Evolutionary conservation across 2,329 filamentous ascomycete genomes (phyloP).

Genomic region (Penicillium brasilianum): DNA sequence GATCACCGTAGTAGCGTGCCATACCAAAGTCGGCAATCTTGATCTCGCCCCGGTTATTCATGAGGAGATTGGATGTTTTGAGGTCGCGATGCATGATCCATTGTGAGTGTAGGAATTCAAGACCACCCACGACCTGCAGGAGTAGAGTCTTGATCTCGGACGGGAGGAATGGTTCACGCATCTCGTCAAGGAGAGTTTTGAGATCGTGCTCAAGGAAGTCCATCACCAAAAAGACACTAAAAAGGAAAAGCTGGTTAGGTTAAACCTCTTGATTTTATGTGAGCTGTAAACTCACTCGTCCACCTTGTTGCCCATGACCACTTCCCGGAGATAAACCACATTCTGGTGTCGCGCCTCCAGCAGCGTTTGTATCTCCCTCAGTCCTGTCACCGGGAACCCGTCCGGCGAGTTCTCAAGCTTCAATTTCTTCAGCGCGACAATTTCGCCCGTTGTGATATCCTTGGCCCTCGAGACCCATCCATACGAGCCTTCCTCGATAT

Average conservation of each 20-base stretch:
- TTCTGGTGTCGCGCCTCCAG: conserved; percentile 80
- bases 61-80: conserved; percentile 90
- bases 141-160: conserved; percentile 93
- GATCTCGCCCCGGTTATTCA: conserved; percentile 92
- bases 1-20: conserved; percentile 85
- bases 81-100: conserved; percentile 94
- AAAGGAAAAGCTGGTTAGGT: conserved; percentile 19
- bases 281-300: conserved; percentile 56
- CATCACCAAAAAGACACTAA: conserved; percentile 89
- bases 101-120: conserved; percentile 82
- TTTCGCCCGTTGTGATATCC: conserved; percentile 72
- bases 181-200: conserved; percentile 88
- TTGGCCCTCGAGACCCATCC: conserved; percentile 88
- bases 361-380: conserved; percentile 92
- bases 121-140: conserved; percentile 77
- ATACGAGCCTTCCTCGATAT: conserved; percentile 97
- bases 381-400: conserved; percentile 87
- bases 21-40: conserved; percentile 99
- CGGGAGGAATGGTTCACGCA: conserved; percentile 89
- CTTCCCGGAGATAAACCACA: conserved; percentile 79
- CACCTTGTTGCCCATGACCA: conserved; percentile 74
- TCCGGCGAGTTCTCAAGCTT: conserved; percentile 83
- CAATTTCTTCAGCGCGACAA: conserved; percentile 91
- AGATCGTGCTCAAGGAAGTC: conserved; percentile 98
- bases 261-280: no score